Percentiles rank a stretch among this genome's conserved stretches.
Conservation (phyloP, 2,329 filamentous ascomycete species). For the Chrysoporthe austroafricana region DNA sequence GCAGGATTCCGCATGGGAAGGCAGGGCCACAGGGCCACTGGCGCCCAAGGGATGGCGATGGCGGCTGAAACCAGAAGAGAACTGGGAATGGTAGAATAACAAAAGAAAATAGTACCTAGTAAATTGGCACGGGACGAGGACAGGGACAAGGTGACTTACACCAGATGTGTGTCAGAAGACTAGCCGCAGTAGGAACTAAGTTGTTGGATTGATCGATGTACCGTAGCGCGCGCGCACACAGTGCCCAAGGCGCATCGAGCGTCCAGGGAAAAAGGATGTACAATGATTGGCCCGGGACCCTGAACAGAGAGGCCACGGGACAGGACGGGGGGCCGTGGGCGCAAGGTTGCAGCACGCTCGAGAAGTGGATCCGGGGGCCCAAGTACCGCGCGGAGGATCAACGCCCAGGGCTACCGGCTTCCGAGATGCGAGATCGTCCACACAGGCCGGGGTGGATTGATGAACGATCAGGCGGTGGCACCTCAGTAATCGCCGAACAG, state of each 20-base stretch:
- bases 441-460: neutral
- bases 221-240: constrained; percentile 15
- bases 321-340: constrained; percentile 25
- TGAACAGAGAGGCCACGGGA: constrained; percentile 27
- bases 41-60: constrained; percentile 14
- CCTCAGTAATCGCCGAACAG: neutral
- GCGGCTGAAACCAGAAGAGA: constrained; percentile 10
- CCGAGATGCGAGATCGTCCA: constrained; percentile 21
- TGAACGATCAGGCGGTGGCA: constrained; percentile 10
- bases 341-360: constrained; percentile 19
- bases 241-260: constrained; percentile 12
- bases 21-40: constrained; percentile 3
- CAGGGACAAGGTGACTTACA: constrained; percentile 28
- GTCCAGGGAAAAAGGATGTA: constrained; percentile 23
- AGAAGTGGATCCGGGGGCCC: constrained; percentile 2
- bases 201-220: constrained; percentile 1
- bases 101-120: constrained; percentile 19
- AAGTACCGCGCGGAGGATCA: constrained; percentile 14
- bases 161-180: constrained; percentile 6
- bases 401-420: constrained; percentile 16
- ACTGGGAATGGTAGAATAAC: constrained; percentile 7
- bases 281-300: constrained; percentile 30
- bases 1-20: constrained; percentile 11
- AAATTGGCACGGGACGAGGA: constrained; percentile 25
- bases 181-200: constrained; percentile 16